phyloP scores from a whole-genome alignment of 139 green algal species.

The Coccomyxa sp. region DNA sequence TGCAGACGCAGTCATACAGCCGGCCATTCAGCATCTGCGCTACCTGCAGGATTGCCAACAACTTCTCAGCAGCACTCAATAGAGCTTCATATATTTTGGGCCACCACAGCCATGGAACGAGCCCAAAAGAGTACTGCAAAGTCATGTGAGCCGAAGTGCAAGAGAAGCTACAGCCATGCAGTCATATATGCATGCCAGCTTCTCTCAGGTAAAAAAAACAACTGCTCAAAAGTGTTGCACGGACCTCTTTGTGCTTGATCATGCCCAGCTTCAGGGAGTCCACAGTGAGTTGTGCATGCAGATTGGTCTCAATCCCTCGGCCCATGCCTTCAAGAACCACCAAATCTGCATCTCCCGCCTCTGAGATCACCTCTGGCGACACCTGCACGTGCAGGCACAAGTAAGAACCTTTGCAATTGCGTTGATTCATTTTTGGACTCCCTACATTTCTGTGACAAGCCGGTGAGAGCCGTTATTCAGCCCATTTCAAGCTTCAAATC shows the following conservation, averaged over 20 bases:
- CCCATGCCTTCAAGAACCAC: slow-evolving; percentile 95
- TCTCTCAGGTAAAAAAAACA: too few species aligned
- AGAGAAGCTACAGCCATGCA: too few species aligned
- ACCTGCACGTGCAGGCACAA: slow-evolving; percentile 29
- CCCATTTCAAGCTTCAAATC: too few species aligned
- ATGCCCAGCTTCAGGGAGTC: slow-evolving; percentile 64
- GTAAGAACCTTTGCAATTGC: neutral
- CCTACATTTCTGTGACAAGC: neutral
- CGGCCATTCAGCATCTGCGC: slow-evolving; percentile 61
- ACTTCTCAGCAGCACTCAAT: slow-evolving; percentile 13
- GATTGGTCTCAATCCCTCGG: slow-evolving; percentile 85
- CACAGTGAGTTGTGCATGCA: slow-evolving; percentile 59
- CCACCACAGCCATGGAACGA: too few species aligned
- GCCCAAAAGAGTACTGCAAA: neutral
- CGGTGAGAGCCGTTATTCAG: neutral
- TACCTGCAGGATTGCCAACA: slow-evolving; percentile 36
- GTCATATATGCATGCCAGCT: too few species aligned
- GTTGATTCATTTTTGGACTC: neutral
- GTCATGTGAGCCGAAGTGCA: neutral
- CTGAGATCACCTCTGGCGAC: slow-evolving; percentile 59
- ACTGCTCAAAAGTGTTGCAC: too few species aligned
- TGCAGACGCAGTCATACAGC: slow-evolving; percentile 83
- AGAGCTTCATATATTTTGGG: neutral
- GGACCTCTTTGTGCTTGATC: slow-evolving; percentile 76
- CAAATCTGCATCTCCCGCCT: slow-evolving; percentile 67